Evolutionary conservation across 2,329 filamentous ascomycete genomes (phyloP), one percentile per base, ranked within the genome.

Genomic region (Penicillium sp.): DNA sequence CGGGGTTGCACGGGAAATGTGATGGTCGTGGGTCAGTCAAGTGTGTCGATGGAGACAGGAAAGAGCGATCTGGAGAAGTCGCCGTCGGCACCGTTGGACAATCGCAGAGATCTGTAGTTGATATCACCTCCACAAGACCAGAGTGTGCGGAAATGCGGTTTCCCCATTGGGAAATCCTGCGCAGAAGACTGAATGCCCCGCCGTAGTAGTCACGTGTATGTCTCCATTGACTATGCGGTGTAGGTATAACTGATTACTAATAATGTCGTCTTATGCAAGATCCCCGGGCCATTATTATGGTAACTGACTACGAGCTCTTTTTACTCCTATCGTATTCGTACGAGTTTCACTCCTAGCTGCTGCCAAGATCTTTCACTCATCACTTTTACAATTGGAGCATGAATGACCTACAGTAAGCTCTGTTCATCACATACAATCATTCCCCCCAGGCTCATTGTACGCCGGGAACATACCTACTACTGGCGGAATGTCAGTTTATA

Each of bases 131-230:
- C 45, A 40, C 46, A 50, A 47, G 40, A 33, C 42, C 47, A 50
- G 40, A 51, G 46, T 53, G 50, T 53, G 50, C 48, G 50, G 50
- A 50, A 46, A 37, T 45, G 31, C 29, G 51, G 36, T 54, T 57
- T 48, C 52, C 54, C 36, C 38, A 49, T 54, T 41, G 40, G 34
- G 48, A 33, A 43, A 14, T 45, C 34, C 27, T 53, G 50, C 50
- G 23, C 34, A 30, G 9, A 19, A 20, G 21, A 41, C 31, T 28
- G n/a, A 45, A 23, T 43, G 30, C 35, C 33, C 39, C 36, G 33
- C 50, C 50, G 50, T 53, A 53, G 17, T n/a, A n/a, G 17, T 51
- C 50, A 53, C 48, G 48, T 53, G 49, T 15, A 0, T 21, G 25
- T 13, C 4, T 2, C n/a, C n/a, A n/a, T n/a, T n/a, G n/a, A n/a